Evolutionary conservation across 192 early-diverging fungal species (phyloP), one percentile per base, ranked within the genome.

Genomic region (Coemansia sp.): DNA sequence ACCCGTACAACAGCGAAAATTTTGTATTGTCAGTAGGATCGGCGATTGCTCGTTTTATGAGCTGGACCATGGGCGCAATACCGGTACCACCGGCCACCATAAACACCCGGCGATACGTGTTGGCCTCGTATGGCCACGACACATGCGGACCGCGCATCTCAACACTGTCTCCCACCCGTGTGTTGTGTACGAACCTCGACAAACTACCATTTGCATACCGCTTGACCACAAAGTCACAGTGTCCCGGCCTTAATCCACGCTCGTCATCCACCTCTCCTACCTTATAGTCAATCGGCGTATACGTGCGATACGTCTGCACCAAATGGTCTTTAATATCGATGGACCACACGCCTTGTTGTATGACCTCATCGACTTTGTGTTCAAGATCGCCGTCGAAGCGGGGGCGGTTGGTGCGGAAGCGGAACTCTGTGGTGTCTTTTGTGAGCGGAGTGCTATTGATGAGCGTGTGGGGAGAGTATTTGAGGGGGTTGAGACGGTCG

Each of bases 1-100:
- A 70, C 1, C 71, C 77, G 41, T 74, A 80, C 2, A 80, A 41
- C 43, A 80, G 37, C 11, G 61, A 64, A 8, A 80, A 59, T 25
- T n/a, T 51, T 1, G 77, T 86, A n/a, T 54, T 22, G 22, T 61
- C 67, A 3, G 56, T 41, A 0, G 79, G 63, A 38, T 87, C 62
- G 12, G 61, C 55, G 19, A 90, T 61, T 16, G 82, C 76, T 3
- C 67, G 74, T 21, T 80, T 71, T 4, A 87, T 85, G 11, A 89
- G 67, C 63, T 88, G 85, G 65, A 87, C 82, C 80, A 92, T 84
- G 35, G 89, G 89, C 4, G 90, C 85, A 19, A 90, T 86, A n/a
- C 90, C 90, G 2, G 90, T 90, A n/a, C 90, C 90, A 69, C 90
- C 90, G 45, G 89, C 89, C 58, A 92, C 48, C 80, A 82, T 82